Percentiles rank a stretch among this genome's conserved stretches.
Conservation (phyloP, 2,329 filamentous ascomycete genomes). For the Hypoxylon sp. region DNA sequence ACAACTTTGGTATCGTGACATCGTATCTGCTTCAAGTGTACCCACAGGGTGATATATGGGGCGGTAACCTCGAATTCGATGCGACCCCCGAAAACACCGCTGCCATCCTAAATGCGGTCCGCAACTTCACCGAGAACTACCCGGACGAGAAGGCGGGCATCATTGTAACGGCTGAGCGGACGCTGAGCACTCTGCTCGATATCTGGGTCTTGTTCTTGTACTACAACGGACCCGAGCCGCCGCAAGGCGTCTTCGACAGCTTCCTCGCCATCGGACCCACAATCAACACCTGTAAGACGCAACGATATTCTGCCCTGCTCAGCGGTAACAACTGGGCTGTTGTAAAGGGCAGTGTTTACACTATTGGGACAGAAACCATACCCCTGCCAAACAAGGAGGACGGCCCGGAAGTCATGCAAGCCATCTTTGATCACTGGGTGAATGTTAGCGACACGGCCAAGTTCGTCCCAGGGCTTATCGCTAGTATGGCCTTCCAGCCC, state of each 20-base stretch:
- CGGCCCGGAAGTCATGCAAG: constrained; percentile 50
- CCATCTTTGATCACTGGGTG: constrained; percentile 54
- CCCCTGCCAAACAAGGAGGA: constrained; percentile 51
- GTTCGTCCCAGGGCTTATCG: constrained; percentile 49
- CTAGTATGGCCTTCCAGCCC: constrained; percentile 57
- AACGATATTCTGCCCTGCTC: constrained; percentile 62
- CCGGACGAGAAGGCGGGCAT: constrained; percentile 71
- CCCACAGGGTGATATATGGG: constrained; percentile 58
- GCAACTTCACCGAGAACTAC: constrained; percentile 70
- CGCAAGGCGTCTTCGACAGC: constrained; percentile 66
- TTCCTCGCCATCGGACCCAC: constrained; percentile 64
- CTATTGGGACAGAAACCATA: constrained; percentile 57
- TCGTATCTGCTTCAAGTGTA: constrained; percentile 60
- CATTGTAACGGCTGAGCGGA: constrained; percentile 67
- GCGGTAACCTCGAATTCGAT: constrained; percentile 58
- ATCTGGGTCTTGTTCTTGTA: constrained; percentile 73
- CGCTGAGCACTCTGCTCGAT: constrained; percentile 59
- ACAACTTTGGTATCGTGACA: constrained; percentile 67
- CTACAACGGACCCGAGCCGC: constrained; percentile 69
- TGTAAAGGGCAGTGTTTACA: constrained; percentile 54
- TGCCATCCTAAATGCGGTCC: constrained; percentile 61
- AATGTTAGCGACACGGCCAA: constrained; percentile 47
- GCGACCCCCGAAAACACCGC: constrained; percentile 50
- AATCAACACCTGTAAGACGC: constrained; percentile 61
- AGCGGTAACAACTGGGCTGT: constrained; percentile 59